Conservation (phyloP, 2,329 filamentous ascomycete species). For the Allantophomopsis lycopodina region DNA sequence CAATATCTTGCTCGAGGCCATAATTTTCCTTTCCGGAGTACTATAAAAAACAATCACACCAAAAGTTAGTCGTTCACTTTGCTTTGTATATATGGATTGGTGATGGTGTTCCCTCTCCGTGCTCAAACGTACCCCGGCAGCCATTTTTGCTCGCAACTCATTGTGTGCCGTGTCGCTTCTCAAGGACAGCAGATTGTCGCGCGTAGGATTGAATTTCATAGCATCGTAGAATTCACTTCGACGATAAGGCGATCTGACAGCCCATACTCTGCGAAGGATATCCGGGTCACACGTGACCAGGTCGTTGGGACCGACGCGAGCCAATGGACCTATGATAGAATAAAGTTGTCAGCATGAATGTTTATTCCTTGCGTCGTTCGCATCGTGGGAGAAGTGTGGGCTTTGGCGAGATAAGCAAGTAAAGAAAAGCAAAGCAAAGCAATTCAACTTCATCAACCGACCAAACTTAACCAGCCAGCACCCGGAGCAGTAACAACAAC, state of each 20-base stretch:
- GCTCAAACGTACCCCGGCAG: slow-evolving; percentile 29
- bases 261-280: slow-evolving; percentile 22
- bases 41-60: slow-evolving; percentile 14
- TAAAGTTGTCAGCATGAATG: background rate
- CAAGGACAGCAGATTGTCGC: slow-evolving; percentile 37
- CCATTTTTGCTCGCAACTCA: slow-evolving; percentile 30
- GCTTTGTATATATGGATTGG: too few species aligned
- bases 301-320: slow-evolving; percentile 26
- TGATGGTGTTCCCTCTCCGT: too few species aligned
- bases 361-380: too few species aligned
- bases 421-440: too few species aligned
- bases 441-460: too few species aligned
- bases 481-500: background rate
- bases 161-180: slow-evolving; percentile 30
- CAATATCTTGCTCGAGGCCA: slow-evolving; percentile 31
- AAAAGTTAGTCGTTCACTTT: too few species aligned
- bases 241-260: slow-evolving; percentile 22
- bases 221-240: slow-evolving; percentile 30
- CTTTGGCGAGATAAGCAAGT: too few species aligned
- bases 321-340: slow-evolving; percentile 11
- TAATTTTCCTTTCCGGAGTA: slow-evolving; percentile 38
- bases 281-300: slow-evolving; percentile 25
- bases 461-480: background rate
- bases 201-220: slow-evolving; percentile 35
- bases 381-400: too few species aligned